phyloP scores from a whole-genome alignment of 1,284 basidiomycete species.

The Ustilago trichophora region DNA sequence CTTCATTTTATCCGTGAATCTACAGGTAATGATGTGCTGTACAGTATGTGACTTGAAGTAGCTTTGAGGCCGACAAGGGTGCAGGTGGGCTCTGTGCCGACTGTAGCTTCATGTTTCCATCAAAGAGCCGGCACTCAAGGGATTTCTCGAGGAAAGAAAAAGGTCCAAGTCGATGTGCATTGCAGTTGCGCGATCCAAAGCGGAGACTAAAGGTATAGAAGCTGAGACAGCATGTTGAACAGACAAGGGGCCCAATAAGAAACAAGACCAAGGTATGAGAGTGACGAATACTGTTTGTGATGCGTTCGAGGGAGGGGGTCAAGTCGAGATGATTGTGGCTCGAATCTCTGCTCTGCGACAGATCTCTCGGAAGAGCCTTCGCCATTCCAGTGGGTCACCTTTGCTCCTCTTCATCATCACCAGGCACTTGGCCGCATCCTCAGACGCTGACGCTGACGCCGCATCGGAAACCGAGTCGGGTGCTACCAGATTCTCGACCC shows the following conservation, averaged over 20 bases:
- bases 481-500: slow-evolving; percentile 50
- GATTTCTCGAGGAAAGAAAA: no score
- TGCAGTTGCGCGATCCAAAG: slow-evolving; percentile 3
- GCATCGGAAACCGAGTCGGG: slow-evolving; percentile 16
- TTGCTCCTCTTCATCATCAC: slow-evolving; percentile 65
- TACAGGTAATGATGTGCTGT: no score
- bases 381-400: slow-evolving; percentile 67
- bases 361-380: slow-evolving; percentile 63
- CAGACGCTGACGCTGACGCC: slow-evolving; percentile 1
- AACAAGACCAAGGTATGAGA: no score
- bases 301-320: background rate
- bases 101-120: no score
- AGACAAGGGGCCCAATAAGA: no score
- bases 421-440: slow-evolving; percentile 35
- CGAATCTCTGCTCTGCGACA: slow-evolving; percentile 31
- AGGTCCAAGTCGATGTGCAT: background rate
- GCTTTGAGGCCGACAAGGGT: no score
- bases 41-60: no score
- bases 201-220: background rate
- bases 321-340: slow-evolving; percentile 46
- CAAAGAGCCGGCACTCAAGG: no score
- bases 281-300: no score
- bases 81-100: no score
- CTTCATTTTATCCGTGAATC: no score
- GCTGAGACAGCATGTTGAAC: background rate